Base-by-base conservation (phyloP, 306 rosid genomes). In the Clitoria ternatea region DNA sequence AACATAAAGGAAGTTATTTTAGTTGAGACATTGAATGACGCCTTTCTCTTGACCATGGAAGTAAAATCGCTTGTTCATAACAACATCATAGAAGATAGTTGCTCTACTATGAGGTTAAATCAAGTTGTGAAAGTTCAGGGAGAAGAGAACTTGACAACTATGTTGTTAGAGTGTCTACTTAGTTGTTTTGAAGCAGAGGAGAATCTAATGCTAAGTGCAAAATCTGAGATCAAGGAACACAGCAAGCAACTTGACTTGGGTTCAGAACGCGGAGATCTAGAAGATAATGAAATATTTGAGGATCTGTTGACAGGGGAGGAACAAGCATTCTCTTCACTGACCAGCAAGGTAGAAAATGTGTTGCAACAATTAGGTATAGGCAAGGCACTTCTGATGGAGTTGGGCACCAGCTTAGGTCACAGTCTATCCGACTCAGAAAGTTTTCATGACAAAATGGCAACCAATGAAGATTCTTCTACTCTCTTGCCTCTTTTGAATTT, bases 111-210 rank as follows among this genome's bases (percentile, higher is more conserved):
- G 56, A 52, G 61, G 61, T 1, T 68, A 12, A 50, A 77, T 50
- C 65, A 77, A 12, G 47, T 37, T 35, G 24, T 33, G 30, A 69
- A 71, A 49, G 57, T 26, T 55, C 70, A 54, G 1, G 32, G 74
- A 27, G 80, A 72, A 35, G 85, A 77, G 26, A 82, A 76, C 48
- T 29, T 79, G 44, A 77, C 66, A 35, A 74, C 45, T 24, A 52
- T 74, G 42, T 36, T 82, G 75, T 49, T 77, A 27, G 84, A 65
- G 62, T 77, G 80, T 53, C 69, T 74, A 57, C 37, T 70, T 4
- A 52, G 72, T 44, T 81, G 84, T 79, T 78, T 73, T 63, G 85
- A 88, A 66, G 77, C 61, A 12, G 86, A 70, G 79, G 96, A 89
- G 62, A 53, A 48, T 80, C 35, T 79, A 54, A 62, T 73, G 86